Evolutionary conservation across 2,329 filamentous ascomycete species (phyloP).

Genomic region (Trichoderma sp.): DNA sequence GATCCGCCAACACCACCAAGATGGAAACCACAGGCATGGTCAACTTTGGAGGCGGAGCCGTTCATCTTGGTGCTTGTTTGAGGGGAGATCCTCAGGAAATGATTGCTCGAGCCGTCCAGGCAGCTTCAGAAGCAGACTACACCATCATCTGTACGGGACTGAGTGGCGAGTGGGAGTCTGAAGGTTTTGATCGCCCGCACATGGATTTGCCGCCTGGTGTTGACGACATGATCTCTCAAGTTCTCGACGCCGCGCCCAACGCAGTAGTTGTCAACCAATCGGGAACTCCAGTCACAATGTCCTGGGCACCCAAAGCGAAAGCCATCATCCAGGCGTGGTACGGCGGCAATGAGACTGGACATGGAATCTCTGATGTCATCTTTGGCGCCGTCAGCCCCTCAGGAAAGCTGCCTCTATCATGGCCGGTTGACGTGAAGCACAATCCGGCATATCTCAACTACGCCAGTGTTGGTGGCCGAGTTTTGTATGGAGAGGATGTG

Average conservation of each 20-base stretch:
- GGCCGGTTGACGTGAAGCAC: conserved; percentile 1
- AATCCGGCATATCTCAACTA: conserved; percentile 17
- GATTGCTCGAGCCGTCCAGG: background rate
- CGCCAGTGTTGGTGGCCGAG: conserved; percentile 5
- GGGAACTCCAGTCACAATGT: conserved; percentile 9
- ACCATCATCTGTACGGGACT: conserved; percentile 12
- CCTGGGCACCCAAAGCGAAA: background rate
- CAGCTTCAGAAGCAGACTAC: background rate
- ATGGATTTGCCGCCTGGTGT: background rate
- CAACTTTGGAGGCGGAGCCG: conserved; percentile 14
- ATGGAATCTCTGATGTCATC: background rate
- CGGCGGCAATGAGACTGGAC: conserved; percentile 12
- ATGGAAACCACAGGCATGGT: conserved; percentile 15
- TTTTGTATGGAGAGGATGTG: conserved; percentile 15
- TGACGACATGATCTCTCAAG: conserved; percentile 1
- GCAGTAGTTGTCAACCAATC: conserved; percentile 8
- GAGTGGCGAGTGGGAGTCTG: conserved; percentile 17
- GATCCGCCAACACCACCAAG: conserved; percentile 11
- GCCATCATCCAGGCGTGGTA: conserved; percentile 16
- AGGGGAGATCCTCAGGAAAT: background rate
- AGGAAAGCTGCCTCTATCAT: background rate
- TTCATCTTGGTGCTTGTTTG: conserved; percentile 2
- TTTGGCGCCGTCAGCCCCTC: conserved; percentile 2
- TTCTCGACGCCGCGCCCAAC: conserved; percentile 10
- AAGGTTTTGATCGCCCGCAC: conserved; percentile 4